Evolutionary conservation across 164 flowering plant genomes (phyloP), one percentile per base, ranked within the genome.

Genomic region (Umbilicus rupestris): DNA sequence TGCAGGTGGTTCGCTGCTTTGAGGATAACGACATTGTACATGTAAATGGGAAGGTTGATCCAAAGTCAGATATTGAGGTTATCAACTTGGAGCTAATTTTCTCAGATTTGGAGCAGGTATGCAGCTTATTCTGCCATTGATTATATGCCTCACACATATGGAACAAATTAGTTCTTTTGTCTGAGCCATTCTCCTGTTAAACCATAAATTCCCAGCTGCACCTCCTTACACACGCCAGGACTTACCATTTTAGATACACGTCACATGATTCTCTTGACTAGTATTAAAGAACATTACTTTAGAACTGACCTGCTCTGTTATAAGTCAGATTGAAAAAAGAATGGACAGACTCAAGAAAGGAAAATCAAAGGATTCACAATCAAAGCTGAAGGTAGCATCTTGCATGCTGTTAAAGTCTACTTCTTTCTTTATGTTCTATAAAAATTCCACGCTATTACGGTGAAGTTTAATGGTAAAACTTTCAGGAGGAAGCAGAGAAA

Each of bases 1-100:
- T 66, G 28, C 80, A 92, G 99, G 99, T 92, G 70, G 99, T 95
- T 1, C 92, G 99, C 35, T 95, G 99, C 80, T 95, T 95, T 80
- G 99, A 95, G 76, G 99, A 95, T 76, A 83, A 84, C 74, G 99
- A 95, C 76, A 83, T 95, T 77, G 74, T 95, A 72, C 99, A 95
- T 81, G 99, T 95, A 64, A 92, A 82, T 81, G 97, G 96, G 39
- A 90, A 82, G 81, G 82, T 95, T 67, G 91, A 95, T 75, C 99
- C 99, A 24, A 89, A 84, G 80, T 79, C 97, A 67, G 97, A 95
- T 74, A 85, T 95, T 73, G 97, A 95, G 72, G 87, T 92, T 44
- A 95, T 95, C 77, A 95, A 92, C 79, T 77, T 95, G 45, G 99
- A 95, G 76, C 86, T 95, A 35, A 79, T 86, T 62, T 90, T 95